Evolutionary conservation across 805 yeast genomes (phyloP).

Genomic region (Suhomyces xylopsoci): DNA sequence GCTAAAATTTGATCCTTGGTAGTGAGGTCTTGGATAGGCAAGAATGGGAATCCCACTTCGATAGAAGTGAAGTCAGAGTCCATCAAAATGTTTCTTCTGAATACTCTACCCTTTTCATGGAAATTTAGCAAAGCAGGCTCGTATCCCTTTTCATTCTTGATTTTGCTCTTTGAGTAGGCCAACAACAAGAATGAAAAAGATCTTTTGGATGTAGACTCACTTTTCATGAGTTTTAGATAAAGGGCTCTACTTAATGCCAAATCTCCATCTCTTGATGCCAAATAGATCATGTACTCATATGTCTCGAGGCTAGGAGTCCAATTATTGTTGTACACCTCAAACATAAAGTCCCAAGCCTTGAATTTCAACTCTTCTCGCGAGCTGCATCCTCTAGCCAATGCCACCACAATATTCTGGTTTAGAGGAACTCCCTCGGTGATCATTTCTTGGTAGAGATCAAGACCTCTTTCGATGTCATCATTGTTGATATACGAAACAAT

Average conservation of each 20-base stretch:
- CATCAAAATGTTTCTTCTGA: conserved; percentile 46
- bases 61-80: conserved; percentile 33
- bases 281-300: conserved; percentile 65
- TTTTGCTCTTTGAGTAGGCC: conserved; percentile 44
- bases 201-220: conserved; percentile 32
- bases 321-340: conserved; percentile 52
- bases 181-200: conserved; percentile 46
- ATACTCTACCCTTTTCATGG: conserved; percentile 44
- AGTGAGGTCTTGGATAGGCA: conserved; percentile 53
- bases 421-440: conserved; percentile 19
- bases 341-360: conserved; percentile 76
- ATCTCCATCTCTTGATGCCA: conserved; percentile 83
- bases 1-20: conserved; percentile 48
- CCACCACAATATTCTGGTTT: conserved; percentile 42
- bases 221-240: conserved; percentile 45
- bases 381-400: conserved; percentile 68
- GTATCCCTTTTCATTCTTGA: conserved; percentile 12
- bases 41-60: conserved; percentile 55
- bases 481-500: conserved; percentile 62
- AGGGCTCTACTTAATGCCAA: conserved; percentile 66
- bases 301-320: conserved; percentile 47
- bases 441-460: conserved; percentile 78
- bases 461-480: conserved; percentile 65
- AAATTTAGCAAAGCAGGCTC: conserved; percentile 33
- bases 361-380: conserved; percentile 44